Percentiles rank a stretch among this genome's conserved stretches.
phyloP scores from a whole-genome alignment of 352 stramenopile species.

The Hyphochytrium catenoides region DNA sequence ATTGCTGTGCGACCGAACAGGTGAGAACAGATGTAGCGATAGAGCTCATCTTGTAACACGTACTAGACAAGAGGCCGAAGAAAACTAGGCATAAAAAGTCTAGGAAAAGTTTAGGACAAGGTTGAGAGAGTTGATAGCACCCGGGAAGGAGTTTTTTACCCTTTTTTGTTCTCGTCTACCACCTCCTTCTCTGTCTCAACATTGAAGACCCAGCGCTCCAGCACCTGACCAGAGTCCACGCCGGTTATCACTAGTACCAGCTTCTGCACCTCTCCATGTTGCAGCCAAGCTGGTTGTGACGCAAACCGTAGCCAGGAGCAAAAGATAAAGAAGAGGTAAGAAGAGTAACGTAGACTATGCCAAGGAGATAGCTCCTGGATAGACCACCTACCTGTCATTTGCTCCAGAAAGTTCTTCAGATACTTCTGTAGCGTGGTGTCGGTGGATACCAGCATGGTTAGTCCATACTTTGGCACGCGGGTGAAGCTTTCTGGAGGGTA shows the following conservation, averaged over 20 bases:
- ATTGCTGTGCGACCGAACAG: conserved; percentile 4
- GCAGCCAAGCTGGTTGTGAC: conserved; percentile 87
- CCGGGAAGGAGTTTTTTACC: too few species aligned
- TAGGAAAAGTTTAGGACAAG: too few species aligned
- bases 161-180: too few species aligned
- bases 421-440: conserved; percentile 90
- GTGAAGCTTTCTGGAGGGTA: conserved; percentile 97
- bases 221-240: conserved; percentile 82
- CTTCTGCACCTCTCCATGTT: conserved; percentile 84
- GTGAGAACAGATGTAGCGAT: too few species aligned
- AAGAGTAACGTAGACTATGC: too few species aligned
- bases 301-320: conserved; percentile 25
- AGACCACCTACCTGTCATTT: conserved; percentile 50
- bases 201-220: conserved; percentile 98
- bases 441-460: conserved; percentile 92
- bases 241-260: conserved; percentile 92
- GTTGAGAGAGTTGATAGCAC: too few species aligned
- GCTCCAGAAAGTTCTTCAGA: conserved; percentile 71
- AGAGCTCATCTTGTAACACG: too few species aligned
- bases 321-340: too few species aligned
- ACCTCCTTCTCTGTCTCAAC: too few species aligned
- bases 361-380: too few species aligned
- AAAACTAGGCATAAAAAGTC: too few species aligned
- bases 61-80: too few species aligned
- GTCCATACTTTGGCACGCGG: conserved; percentile 87